Percentiles rank a stretch among this genome's conserved stretches.
phyloP scores from a whole-genome alignment of 805 yeast species.

The Yamadazyma scolyti region DNA sequence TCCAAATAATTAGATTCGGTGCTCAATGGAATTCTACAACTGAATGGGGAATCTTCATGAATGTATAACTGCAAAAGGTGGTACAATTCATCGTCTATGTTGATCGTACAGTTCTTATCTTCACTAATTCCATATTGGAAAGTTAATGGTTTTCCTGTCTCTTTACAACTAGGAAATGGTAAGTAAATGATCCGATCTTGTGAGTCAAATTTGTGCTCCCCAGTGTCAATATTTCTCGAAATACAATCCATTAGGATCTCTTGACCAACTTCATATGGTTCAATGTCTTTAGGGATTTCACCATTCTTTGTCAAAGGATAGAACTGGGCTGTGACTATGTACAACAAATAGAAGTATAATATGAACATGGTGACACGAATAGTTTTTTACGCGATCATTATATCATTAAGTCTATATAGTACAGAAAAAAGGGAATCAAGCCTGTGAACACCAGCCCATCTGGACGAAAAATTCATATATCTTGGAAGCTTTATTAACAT shows the following conservation, averaged over 20 bases:
- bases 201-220: conserved; percentile 72
- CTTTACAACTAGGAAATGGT: conserved; percentile 60
- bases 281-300: conserved; percentile 30
- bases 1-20: conserved; percentile 40
- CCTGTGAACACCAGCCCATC: conserved; percentile 78
- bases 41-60: conserved; percentile 74
- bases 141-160: conserved; percentile 58
- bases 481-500: conserved; percentile 78
- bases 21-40: conserved; percentile 59
- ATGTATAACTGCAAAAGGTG: conserved; percentile 73
- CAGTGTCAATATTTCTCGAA: conserved; percentile 64
- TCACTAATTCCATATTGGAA: conserved; percentile 51
- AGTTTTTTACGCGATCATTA: neutral
- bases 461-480: conserved; percentile 90
- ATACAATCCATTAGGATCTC: conserved; percentile 56
- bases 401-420: neutral
- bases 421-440: conserved; percentile 15
- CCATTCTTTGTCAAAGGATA: conserved; percentile 36
- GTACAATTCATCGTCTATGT: conserved; percentile 59
- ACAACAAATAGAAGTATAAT: conserved; percentile 2
- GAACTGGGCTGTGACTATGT: conserved; percentile 21
- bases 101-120: conserved; percentile 57
- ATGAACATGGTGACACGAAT: neutral
- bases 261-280: conserved; percentile 39
- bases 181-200: conserved; percentile 54